phyloP scores from a whole-genome alignment of 2,329 filamentous ascomycete genomes.

The Fonsecaea monophora region DNA sequence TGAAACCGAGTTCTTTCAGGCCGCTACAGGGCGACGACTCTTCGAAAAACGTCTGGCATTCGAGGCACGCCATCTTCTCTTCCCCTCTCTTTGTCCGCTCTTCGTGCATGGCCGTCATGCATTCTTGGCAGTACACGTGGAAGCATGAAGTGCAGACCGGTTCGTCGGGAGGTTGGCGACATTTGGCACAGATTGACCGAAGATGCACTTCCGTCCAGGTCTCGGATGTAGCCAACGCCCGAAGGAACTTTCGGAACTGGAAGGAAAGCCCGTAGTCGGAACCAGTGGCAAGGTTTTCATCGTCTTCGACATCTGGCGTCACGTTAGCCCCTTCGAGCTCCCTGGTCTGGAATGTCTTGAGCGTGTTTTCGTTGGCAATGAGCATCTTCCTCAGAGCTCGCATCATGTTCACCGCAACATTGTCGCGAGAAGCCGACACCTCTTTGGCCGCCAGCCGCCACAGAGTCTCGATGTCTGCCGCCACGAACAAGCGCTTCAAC shows the following conservation, averaged over 20 bases:
- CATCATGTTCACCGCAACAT: conserved; percentile 44
- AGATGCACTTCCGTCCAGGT: conserved; percentile 40
- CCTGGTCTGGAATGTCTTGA: conserved; percentile 25
- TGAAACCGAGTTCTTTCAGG: conserved; percentile 31
- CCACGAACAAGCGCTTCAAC: conserved; percentile 54
- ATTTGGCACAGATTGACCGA: conserved; percentile 43
- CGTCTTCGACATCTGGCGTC: conserved; percentile 8
- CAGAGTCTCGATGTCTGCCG: conserved; percentile 55
- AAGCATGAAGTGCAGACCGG: conserved; percentile 59
- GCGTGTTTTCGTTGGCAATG: conserved; percentile 16
- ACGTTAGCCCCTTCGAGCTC: not conserved
- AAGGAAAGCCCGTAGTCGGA: conserved; percentile 23
- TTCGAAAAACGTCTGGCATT: conserved; percentile 34
- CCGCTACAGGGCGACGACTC: conserved; percentile 29
- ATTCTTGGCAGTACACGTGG: conserved; percentile 63
- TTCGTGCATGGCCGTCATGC: conserved; percentile 49
- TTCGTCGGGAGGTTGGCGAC: conserved; percentile 49
- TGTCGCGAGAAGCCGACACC: conserved; percentile 22
- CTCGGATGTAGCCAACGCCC: conserved; percentile 17
- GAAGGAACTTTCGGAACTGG: conserved; percentile 36
- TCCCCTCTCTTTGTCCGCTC: conserved; percentile 23
- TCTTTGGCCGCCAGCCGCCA: conserved; percentile 43
- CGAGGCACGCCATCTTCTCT: conserved; percentile 33
- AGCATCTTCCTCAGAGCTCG: conserved; percentile 38
- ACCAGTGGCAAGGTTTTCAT: conserved; percentile 6